phyloP scores from a whole-genome alignment of 305 asterid genomes.

The Ajuga reptans region DNA sequence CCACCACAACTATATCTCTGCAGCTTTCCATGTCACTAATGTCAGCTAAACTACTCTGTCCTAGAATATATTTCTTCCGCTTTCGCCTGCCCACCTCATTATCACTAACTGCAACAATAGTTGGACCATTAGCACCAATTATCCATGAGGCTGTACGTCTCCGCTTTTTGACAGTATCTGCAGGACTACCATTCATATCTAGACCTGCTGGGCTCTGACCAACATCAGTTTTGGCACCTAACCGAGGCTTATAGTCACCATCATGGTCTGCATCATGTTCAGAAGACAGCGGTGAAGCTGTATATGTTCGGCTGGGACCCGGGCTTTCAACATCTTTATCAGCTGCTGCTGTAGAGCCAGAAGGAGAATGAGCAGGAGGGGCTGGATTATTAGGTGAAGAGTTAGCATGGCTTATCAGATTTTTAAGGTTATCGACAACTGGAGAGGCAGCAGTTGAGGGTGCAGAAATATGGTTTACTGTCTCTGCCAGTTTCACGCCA shows the following conservation, averaged over 20 bases:
- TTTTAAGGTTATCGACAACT: constrained; percentile 20
- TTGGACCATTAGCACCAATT: constrained; percentile 49
- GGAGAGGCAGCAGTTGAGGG: constrained; percentile 30
- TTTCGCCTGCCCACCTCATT: constrained; percentile 29
- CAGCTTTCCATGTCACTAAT: constrained; percentile 30
- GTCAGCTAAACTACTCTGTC: constrained; percentile 22
- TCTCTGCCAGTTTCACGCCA: constrained; percentile 55
- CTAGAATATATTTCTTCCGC: constrained; percentile 34
- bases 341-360: constrained; percentile 29
- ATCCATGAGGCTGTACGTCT: constrained; percentile 67
- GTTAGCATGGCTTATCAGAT: constrained; percentile 14
- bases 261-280: constrained; percentile 42
- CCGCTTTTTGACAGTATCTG: constrained; percentile 86
- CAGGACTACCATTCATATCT: constrained; percentile 56
- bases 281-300: constrained; percentile 42
- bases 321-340: constrained; percentile 41
- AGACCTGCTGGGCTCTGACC: constrained; percentile 32
- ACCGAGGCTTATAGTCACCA: constrained; percentile 53
- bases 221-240: constrained; percentile 29
- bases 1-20: constrained; percentile 31
- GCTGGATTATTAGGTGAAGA: constrained; percentile 22
- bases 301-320: constrained; percentile 41
- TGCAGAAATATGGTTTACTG: constrained; percentile 38
- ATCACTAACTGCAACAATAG: constrained; percentile 42
- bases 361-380: constrained; percentile 25